Conservation (phyloP, 352 stramenopile species). For the Pythium chondricola region DNA sequence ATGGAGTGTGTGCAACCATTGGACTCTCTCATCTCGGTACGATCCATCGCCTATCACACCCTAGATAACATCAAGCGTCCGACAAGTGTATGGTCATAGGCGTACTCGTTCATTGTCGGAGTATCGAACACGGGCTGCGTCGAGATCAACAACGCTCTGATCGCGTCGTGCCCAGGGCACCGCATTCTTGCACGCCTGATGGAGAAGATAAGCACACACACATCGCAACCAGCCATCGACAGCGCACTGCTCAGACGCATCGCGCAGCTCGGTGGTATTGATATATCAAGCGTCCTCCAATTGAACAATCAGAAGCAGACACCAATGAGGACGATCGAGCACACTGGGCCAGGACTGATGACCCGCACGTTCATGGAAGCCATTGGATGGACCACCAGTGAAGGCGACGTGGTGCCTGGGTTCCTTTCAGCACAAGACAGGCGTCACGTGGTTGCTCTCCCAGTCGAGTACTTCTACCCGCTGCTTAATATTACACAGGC, state of each 20-base stretch:
- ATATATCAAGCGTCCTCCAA: slow-evolving; percentile 2
- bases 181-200: slow-evolving; percentile 29
- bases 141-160: slow-evolving; percentile 73
- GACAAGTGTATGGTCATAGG: slow-evolving; percentile 3
- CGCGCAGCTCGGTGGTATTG: slow-evolving; percentile 9
- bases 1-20: slow-evolving; percentile 54
- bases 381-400: slow-evolving; percentile 23
- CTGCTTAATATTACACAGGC: slow-evolving; percentile 17
- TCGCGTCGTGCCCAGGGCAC: slow-evolving; percentile 26
- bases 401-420: not conserved
- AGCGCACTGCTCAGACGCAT: slow-evolving; percentile 11
- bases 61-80: not conserved
- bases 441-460: slow-evolving; percentile 23
- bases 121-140: slow-evolving; percentile 63
- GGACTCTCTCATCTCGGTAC: slow-evolving; percentile 27
- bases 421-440: slow-evolving; percentile 22
- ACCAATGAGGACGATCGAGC: slow-evolving; percentile 39
- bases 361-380: slow-evolving; percentile 45
- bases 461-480: slow-evolving; percentile 31
- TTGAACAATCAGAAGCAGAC: not conserved
- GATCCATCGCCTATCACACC: not conserved
- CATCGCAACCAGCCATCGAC: slow-evolving; percentile 15
- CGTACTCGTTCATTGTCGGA: slow-evolving; percentile 43
- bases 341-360: slow-evolving; percentile 43
- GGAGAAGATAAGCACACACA: slow-evolving; percentile 18